Conservation (phyloP, 2,329 filamentous ascomycete genomes). For the Hortaea werneckii region DNA sequence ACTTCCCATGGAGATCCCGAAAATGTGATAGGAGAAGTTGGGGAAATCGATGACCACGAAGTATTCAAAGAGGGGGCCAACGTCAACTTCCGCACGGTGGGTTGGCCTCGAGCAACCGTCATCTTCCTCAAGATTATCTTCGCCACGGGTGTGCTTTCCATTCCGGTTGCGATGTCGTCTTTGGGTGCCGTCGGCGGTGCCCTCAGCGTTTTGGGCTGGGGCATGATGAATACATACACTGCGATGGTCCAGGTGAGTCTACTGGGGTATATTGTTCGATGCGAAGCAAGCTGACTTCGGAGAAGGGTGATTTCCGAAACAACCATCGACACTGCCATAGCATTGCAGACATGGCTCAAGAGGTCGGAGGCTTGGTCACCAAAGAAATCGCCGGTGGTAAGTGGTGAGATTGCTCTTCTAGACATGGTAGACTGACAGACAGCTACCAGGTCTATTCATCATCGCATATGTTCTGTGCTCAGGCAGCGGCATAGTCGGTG, state of each 20-base stretch:
- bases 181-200: slow-evolving; percentile 40
- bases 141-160: slow-evolving; percentile 40
- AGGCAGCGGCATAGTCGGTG: slow-evolving; percentile 49
- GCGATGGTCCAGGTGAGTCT: slow-evolving; percentile 31
- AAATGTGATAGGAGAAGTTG: slow-evolving; percentile 11
- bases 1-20: slow-evolving; percentile 12
- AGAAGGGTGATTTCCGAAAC: slow-evolving; percentile 8
- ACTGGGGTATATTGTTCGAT: slow-evolving; percentile 33
- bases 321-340: slow-evolving; percentile 41
- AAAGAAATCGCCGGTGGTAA: slow-evolving; percentile 42
- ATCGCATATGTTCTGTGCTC: slow-evolving; percentile 48
- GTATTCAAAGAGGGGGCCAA: slow-evolving; percentile 42
- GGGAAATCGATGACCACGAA: slow-evolving; percentile 31
- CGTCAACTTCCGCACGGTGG: slow-evolving; percentile 45
- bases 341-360: slow-evolving; percentile 48
- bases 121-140: slow-evolving; percentile 47
- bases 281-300: slow-evolving; percentile 24
- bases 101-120: slow-evolving; percentile 42
- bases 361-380: slow-evolving; percentile 43
- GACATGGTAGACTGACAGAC: not conserved
- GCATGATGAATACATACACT: slow-evolving; percentile 40
- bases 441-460: slow-evolving; percentile 20
- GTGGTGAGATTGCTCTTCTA: not conserved
- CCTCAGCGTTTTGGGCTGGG: slow-evolving; percentile 39
- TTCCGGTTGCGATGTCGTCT: slow-evolving; percentile 39